Conservation (phyloP, 768 basidiomycete genomes). For the Psilocybe sp. region DNA sequence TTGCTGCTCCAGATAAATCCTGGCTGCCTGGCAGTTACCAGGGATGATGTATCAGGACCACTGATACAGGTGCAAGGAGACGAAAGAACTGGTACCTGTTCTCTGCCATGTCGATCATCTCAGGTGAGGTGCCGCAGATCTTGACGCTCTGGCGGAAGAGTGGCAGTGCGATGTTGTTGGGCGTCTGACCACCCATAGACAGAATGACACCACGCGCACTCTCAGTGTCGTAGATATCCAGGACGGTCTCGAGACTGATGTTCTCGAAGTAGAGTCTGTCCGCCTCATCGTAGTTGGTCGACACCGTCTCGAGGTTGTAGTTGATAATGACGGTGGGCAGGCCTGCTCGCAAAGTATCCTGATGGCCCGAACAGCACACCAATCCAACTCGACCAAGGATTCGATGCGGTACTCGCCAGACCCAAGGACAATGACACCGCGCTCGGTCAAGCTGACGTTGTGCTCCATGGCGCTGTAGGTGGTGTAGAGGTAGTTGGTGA, state of each 20-base stretch:
- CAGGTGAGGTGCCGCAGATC: too few relatives aligned
- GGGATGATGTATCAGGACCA: too few relatives aligned
- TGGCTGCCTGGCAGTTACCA: too few relatives aligned
- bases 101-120: too few relatives aligned
- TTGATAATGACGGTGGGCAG: conserved; percentile 98
- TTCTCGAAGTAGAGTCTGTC: conserved; percentile 99
- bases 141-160: conserved; percentile 97
- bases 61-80: too few relatives aligned
- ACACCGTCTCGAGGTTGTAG: conserved; percentile 99
- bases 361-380: too few relatives aligned
- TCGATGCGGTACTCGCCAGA: conserved; percentile 99
- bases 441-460: conserved; percentile 85
- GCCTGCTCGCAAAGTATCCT: conserved; percentile 90
- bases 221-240: conserved; percentile 95
- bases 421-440: conserved; percentile 95
- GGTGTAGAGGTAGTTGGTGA: too few relatives aligned
- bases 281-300: conserved; percentile 98
- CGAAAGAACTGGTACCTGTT: too few relatives aligned
- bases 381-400: conserved; percentile 99
- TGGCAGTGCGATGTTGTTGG: conserved; percentile 96
- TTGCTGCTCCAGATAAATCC: too few relatives aligned
- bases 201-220: conserved; percentile 88
- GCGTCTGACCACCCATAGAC: conserved; percentile 98
- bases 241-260: conserved; percentile 92
- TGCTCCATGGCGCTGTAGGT: conserved; percentile 96